phyloP scores from a whole-genome alignment of 2,329 filamentous ascomycete genomes.

The Colletotrichum paranaense region DNA sequence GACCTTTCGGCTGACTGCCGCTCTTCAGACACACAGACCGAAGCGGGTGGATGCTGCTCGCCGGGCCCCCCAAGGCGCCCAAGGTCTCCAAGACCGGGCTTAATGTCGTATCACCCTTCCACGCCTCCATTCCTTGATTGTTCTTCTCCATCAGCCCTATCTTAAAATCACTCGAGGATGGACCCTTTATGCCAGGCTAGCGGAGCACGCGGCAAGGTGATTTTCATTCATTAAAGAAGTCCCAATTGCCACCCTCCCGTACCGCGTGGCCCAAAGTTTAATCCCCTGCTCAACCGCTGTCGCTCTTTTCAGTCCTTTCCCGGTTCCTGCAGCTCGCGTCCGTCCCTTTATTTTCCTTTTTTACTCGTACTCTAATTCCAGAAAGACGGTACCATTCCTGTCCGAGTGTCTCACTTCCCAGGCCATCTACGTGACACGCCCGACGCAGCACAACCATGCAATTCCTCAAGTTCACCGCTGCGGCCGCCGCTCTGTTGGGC shows the following conservation, averaged over 20 bases:
- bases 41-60: slow-evolving; percentile 5
- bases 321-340: slow-evolving; percentile 12
- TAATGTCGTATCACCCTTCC: slow-evolving; percentile 13
- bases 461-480: slow-evolving; percentile 26
- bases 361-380: not conserved
- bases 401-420: slow-evolving; percentile 2
- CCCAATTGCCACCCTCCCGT: slow-evolving; percentile 19
- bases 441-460: slow-evolving; percentile 23
- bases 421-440: slow-evolving; percentile 2
- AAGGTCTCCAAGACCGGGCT: not conserved
- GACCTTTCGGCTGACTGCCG: slow-evolving; percentile 15
- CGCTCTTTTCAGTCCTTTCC: slow-evolving; percentile 19
- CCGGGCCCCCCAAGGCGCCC: not conserved
- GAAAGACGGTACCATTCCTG: not conserved
- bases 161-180: slow-evolving; percentile 23
- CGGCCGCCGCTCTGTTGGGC: slow-evolving; percentile 27
- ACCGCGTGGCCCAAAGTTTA: slow-evolving; percentile 4
- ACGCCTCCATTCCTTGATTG: slow-evolving; percentile 1
- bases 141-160: slow-evolving; percentile 29
- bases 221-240: slow-evolving; percentile 28
- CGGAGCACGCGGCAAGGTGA: slow-evolving; percentile 8
- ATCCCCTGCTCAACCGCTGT: slow-evolving; percentile 27
- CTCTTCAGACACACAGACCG: slow-evolving; percentile 4
- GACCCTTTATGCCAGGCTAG: slow-evolving; percentile 10
- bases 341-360: not conserved